Conservation (phyloP, 2,329 filamentous ascomycete species). For the Neonectria neomacrospora region DNA sequence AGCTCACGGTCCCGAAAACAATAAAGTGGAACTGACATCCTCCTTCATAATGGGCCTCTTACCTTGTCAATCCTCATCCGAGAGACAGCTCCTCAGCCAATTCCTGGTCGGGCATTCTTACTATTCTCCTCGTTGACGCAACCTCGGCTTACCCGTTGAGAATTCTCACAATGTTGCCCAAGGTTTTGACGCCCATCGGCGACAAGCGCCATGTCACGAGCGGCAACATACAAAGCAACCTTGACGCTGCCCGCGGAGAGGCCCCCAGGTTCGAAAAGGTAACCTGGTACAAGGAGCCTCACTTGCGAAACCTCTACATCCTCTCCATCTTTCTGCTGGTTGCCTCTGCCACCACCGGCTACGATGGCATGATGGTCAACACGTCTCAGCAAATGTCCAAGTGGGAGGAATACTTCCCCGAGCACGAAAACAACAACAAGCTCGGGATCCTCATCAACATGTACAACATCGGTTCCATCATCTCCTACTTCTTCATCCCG, state of each 20-base stretch:
- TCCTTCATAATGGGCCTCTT: slow-evolving; percentile 15
- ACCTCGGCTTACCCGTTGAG: background rate
- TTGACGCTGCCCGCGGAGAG: slow-evolving; percentile 55
- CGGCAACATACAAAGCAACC: slow-evolving; percentile 40
- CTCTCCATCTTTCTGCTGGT: slow-evolving; percentile 65
- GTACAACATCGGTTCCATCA: slow-evolving; percentile 63
- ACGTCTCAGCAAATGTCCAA: slow-evolving; percentile 67
- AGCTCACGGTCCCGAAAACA: slow-evolving; percentile 20
- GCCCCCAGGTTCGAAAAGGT: slow-evolving; percentile 65
- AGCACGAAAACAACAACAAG: slow-evolving; percentile 52
- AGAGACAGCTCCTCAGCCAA: slow-evolving; percentile 28
- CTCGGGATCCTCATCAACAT: slow-evolving; percentile 63
- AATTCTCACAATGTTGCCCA: slow-evolving; percentile 40
- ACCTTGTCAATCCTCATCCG: slow-evolving; percentile 30
- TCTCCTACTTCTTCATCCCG: slow-evolving; percentile 59
- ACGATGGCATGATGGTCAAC: slow-evolving; percentile 70
- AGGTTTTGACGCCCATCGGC: slow-evolving; percentile 40
- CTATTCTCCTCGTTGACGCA: slow-evolving; percentile 16
- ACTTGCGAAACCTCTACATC: slow-evolving; percentile 66
- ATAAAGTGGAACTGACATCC: slow-evolving; percentile 40
- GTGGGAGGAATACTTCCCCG: slow-evolving; percentile 64
- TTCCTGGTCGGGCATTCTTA: slow-evolving; percentile 1
- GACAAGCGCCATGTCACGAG: slow-evolving; percentile 32
- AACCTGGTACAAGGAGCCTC: slow-evolving; percentile 66
- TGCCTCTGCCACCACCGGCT: slow-evolving; percentile 70